Percentiles rank a stretch among this genome's conserved stretches.
These are phyloP conservation scores for Fraxinus velutina DNA, from an alignment of 305 asterid genomes.

Conservation along the genomic window DNA sequence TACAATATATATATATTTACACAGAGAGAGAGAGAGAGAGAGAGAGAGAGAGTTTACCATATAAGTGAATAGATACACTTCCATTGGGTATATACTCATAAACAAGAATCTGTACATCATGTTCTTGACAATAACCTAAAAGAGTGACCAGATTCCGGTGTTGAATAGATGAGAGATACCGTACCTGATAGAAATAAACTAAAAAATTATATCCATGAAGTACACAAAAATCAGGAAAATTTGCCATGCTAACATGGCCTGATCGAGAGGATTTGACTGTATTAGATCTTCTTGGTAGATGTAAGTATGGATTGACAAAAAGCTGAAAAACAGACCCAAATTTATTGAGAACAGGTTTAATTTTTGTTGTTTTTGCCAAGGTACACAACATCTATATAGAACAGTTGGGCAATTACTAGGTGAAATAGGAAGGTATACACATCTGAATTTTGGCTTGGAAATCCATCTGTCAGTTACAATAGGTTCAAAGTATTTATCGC, in stretches of 20 bases:
- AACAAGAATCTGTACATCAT: conserved; percentile 74
- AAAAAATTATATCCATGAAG: conserved; percentile 25
- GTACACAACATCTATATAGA: neutral
- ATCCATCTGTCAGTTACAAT: neutral
- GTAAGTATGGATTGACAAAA: neutral
- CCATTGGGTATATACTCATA: conserved; percentile 87
- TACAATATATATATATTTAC: neutral
- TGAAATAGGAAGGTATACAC: neutral
- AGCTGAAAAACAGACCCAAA: neutral
- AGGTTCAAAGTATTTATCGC: neutral
- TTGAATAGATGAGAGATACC: conserved; percentile 77
- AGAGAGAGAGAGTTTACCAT: conserved; percentile 47
- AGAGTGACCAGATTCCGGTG: conserved; percentile 81
- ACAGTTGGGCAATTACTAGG: neutral
- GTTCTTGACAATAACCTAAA: conserved; percentile 88
- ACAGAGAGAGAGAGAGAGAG: neutral
- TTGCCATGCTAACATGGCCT: neutral
- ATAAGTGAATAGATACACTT: conserved; percentile 81
- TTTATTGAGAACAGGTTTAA: neutral
- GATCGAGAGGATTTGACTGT: neutral
- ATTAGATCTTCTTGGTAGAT: neutral
- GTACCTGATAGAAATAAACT: conserved; percentile 49
- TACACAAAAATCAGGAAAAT: conserved; percentile 9
- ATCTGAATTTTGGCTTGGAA: neutral
- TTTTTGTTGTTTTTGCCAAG: neutral